Evolutionary conservation across 169 alveolate genomes (phyloP), one percentile per base, ranked within the genome.

Genomic region (Pseudocohnilembus persalinus): DNA sequence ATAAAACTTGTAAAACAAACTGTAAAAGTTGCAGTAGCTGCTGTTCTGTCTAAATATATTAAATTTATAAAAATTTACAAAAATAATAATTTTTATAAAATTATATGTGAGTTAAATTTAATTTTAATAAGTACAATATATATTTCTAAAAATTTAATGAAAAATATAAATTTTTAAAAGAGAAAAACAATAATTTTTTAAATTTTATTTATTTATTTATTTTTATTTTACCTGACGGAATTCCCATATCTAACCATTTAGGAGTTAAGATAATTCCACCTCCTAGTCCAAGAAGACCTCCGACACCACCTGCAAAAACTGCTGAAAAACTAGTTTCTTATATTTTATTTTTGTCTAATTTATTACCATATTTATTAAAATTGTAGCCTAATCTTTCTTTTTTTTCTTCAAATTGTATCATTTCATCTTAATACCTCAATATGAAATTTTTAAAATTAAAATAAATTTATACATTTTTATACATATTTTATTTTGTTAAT

Each of bases 211-310:
- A 4, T 49, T 49, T 11, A 11, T 11, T 11, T 49, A n/a, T n/a
- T n/a, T 11, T 49, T 11, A 11, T 11, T 49, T 20, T 49, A 49
- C 68, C 68, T 11, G 26, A 11, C 1, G 35, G 32, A 28, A 82
- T 82, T 82, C 97, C 97, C 79, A 95, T 88, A 49, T 86, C 90
- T 29, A 96, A 88, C 88, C 96, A 84, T 31, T 95, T 73, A 26
- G 98, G 98, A 27, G 96, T 93, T 81, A 95, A 92, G 34, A 96
- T 90, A 63, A 94, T 92, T 26, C 98, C 97, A 24, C 98, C 98
- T 35, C 98, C 98, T 30, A 96, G 82, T 68, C 98, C 98, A 24
- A 96, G 82, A 1, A 93, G 84, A 30, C 97, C 98, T 20, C 97
- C 92, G 1, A 89, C 79, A 31, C 91, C 82, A 0, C 98, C 98